phyloP scores from a whole-genome alignment of 441 rosid genomes.

The Bruguiera hainesii region DNA sequence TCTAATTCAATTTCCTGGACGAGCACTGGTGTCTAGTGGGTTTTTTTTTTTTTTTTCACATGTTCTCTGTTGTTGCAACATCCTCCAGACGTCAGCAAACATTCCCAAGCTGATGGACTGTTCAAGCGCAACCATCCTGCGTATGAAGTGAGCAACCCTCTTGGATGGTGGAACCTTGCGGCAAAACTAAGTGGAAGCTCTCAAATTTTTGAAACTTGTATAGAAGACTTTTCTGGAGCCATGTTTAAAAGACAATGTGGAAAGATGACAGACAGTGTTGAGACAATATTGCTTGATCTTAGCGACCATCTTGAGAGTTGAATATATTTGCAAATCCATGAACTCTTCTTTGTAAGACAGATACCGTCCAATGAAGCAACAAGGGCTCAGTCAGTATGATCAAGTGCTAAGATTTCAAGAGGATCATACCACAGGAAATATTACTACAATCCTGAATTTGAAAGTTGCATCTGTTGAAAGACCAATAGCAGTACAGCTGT shows the following conservation, averaged over 20 bases:
- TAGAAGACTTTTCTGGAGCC: not conserved
- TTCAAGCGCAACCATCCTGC: slow-evolving; percentile 77
- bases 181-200: no score
- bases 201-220: no score
- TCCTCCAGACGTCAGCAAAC: slow-evolving; percentile 88
- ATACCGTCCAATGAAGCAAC: slow-evolving; percentile 62
- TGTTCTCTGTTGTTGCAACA: slow-evolving; percentile 38
- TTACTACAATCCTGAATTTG: slow-evolving; percentile 39
- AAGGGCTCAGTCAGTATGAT: slow-evolving; percentile 55
- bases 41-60: not conserved
- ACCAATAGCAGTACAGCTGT: slow-evolving; percentile 67
- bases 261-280: not conserved
- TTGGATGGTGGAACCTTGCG: not conserved
- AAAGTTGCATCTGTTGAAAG: slow-evolving; percentile 87
- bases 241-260: not conserved
- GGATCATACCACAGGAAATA: slow-evolving; percentile 31
- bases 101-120: slow-evolving; percentile 52
- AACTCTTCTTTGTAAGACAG: slow-evolving; percentile 28
- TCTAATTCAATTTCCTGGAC: not conserved
- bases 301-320: no score
- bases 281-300: no score
- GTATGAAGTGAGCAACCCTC: slow-evolving; percentile 56
- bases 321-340: no score
- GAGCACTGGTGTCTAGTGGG: not conserved
- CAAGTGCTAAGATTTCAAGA: slow-evolving; percentile 44